These are phyloP conservation scores for Aspergillus hiratsukae DNA, from an alignment of 2,329 filamentous ascomycete genomes.

Conservation along the genomic window DNA sequence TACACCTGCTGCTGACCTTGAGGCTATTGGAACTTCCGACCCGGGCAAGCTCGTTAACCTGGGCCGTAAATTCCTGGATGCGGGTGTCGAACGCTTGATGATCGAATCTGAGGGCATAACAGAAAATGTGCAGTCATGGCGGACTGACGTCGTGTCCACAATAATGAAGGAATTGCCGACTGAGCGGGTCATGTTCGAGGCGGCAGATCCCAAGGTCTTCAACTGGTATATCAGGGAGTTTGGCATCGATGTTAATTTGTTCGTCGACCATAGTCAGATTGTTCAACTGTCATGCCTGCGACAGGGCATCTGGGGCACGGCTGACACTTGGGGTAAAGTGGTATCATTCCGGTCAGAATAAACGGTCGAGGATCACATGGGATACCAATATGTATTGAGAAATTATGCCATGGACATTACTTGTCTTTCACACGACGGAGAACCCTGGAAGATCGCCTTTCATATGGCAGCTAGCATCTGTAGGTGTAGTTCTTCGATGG, in stretches of 20 bases:
- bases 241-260: constrained; percentile 54
- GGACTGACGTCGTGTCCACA: constrained; percentile 52
- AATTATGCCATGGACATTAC: not conserved
- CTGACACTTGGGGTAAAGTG: constrained; percentile 53
- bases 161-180: constrained; percentile 49
- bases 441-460: not conserved
- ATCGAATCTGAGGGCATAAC: constrained; percentile 59
- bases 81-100: constrained; percentile 54
- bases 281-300: constrained; percentile 52
- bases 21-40: constrained; percentile 47
- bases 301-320: constrained; percentile 53
- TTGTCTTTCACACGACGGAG: not conserved
- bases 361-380: not conserved
- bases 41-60: constrained; percentile 48
- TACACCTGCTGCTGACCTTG: constrained; percentile 44
- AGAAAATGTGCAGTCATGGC: constrained; percentile 52
- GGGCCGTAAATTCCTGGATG: constrained; percentile 48
- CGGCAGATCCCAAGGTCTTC: constrained; percentile 52
- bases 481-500: not conserved
- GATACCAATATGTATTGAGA: not conserved
- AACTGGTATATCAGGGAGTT: constrained; percentile 57
- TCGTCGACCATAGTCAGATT: constrained; percentile 56
- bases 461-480: not conserved
- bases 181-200: constrained; percentile 57
- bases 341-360: constrained; percentile 36